Evolutionary conservation across 768 basidiomycete genomes (phyloP), one percentile per base, ranked within the genome.

Genomic region (Trametes cubensis): DNA sequence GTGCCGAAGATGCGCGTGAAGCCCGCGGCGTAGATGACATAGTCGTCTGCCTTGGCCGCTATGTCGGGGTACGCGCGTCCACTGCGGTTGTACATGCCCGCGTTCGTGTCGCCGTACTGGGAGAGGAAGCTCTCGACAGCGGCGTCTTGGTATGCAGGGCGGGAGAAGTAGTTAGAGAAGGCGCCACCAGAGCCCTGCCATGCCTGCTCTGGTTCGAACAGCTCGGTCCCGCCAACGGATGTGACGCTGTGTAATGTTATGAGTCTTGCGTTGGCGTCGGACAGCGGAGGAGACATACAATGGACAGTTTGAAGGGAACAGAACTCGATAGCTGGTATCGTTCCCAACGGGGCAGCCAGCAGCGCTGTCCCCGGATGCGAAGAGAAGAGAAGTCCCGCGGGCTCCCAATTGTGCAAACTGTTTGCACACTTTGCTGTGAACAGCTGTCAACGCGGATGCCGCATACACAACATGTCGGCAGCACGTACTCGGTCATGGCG

Each of bases 31-130:
- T 58, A 28, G 41, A 68, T 55, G 61, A 76, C 71, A 30, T 44
- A 47, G 62, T 67, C 65, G 54, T 73, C 72, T 61, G n/a, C 75
- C 77, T 54, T 72, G 69, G 82, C 79, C 21, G 79, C 70, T 45
- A 83, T 70, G 70, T 83, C 81, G 38, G 83, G 83, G 72, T 75
- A 83, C 1, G 67, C 80, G 45, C 81, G 80, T 21, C 79, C 79
- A 69, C 58, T 72, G 55, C 39, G 44, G 63, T 67, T 71, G 65
- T 72, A 78, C 42, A 63, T 60, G 21, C 76, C 76, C 1, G 52
- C 28, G 61, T 72, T 67, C 4, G 67, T 67, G 60, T 42, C 63
- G 46, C 71, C 73, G 55, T 78, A 66, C 38, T 61, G 61, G 23
- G 69, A 59, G 21, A 82, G 70, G 72, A 77, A 82, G 4, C 54